Evolutionary conservation across 2,329 filamentous ascomycete genomes (phyloP).

Genomic region (Microdochium nivale): DNA sequence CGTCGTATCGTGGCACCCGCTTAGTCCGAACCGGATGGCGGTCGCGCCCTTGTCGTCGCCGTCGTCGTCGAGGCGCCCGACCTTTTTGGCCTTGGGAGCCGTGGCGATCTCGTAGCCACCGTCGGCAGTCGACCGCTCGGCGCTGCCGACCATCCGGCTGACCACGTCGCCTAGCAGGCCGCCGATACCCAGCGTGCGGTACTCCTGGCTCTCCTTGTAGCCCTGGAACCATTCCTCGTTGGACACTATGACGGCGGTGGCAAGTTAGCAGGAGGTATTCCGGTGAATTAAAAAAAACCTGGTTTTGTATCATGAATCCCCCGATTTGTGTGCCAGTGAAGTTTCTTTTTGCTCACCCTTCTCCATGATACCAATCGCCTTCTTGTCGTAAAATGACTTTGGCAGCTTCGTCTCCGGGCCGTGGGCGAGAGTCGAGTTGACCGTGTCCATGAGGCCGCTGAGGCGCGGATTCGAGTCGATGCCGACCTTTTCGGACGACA

Average conservation of each 20-base stretch:
- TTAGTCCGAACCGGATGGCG: constrained; percentile 65
- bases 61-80: no score
- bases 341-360: no score
- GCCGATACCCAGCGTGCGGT: constrained; percentile 83
- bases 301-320: no score
- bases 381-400: constrained; percentile 76
- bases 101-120: constrained; percentile 39
- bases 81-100: constrained; percentile 9
- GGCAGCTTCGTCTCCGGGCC: constrained; percentile 72
- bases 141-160: constrained; percentile 60
- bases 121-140: constrained; percentile 47
- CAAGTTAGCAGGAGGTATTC: constrained; percentile 13
- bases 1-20: constrained; percentile 90
- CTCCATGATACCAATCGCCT: constrained; percentile 58
- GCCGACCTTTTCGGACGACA: constrained; percentile 67
- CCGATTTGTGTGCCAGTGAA: no score
- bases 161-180: constrained; percentile 77
- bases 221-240: constrained; percentile 92
- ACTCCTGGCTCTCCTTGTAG: constrained; percentile 77
- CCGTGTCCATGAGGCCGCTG: constrained; percentile 86
- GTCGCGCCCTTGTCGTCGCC: constrained; percentile 24
- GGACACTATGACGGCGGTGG: constrained; percentile 31
- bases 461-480: constrained; percentile 80
- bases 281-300: no score
- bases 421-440: constrained; percentile 84